Evolutionary conservation across 805 yeast genomes (phyloP).

Genomic region (Myxozyma lipomycoides): DNA sequence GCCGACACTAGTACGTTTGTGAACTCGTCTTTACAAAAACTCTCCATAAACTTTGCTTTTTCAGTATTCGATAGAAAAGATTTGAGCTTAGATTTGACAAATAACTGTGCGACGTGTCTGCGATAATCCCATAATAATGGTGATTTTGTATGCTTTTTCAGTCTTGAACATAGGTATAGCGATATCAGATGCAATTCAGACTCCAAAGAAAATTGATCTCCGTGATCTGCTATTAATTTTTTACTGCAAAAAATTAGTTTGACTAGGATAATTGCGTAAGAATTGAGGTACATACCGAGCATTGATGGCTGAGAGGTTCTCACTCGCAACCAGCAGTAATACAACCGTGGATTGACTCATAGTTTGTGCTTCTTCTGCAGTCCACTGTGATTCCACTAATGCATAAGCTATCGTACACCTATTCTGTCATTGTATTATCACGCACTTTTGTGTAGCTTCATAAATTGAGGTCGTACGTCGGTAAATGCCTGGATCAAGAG

Average conservation of each 20-base stretch:
- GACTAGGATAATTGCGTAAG: background rate
- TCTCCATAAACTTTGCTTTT: constrained; percentile 7
- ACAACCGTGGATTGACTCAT: constrained; percentile 11
- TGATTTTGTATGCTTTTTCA: constrained; percentile 39
- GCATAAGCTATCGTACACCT: background rate
- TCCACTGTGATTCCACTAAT: constrained; percentile 3
- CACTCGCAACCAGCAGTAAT: constrained; percentile 20
- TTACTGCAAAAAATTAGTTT: constrained; percentile 1
- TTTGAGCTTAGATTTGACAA: background rate
- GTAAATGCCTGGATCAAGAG: constrained; percentile 14
- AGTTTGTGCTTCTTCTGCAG: constrained; percentile 17
- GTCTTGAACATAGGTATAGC: constrained; percentile 32
- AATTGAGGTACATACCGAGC: constrained; percentile 12
- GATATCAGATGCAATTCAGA: constrained; percentile 19
- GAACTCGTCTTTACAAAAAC: constrained; percentile 26
- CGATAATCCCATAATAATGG: constrained; percentile 43
- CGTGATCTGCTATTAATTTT: background rate
- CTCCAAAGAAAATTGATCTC: background rate
- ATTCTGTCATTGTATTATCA: background rate
- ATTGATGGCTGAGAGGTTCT: constrained; percentile 23
- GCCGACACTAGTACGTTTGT: constrained; percentile 38
- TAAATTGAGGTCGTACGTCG: constrained; percentile 11
- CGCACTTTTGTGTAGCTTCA: constrained; percentile 10
- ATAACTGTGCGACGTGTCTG: constrained; percentile 1
- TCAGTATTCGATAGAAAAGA: constrained; percentile 1